Percentiles rank a stretch among this genome's conserved stretches.
Conservation (phyloP, 441 rosid species). For the Brassica hybrid region DNA sequence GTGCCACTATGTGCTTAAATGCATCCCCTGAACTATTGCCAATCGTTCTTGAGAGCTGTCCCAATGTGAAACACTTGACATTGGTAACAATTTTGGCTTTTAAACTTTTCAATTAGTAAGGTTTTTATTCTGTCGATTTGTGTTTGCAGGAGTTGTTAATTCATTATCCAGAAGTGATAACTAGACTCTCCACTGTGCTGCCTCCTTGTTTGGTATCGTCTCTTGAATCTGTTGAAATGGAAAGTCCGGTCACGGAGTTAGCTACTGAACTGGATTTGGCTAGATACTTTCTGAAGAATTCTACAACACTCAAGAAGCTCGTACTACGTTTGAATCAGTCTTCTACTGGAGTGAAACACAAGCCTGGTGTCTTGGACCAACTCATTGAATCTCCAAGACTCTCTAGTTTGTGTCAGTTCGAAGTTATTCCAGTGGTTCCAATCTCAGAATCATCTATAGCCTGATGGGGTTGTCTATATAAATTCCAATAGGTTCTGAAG, state of each 20-base stretch:
- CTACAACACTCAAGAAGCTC: background rate
- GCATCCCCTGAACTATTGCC: background rate
- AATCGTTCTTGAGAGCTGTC: slow-evolving; percentile 6
- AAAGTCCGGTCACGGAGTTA: background rate
- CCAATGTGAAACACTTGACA: background rate
- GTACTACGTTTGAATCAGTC: slow-evolving; percentile 14
- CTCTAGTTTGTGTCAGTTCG: background rate
- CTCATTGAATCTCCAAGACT: background rate
- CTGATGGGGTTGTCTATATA: background rate
- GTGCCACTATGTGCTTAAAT: background rate
- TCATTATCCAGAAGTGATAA: background rate
- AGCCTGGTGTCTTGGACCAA: slow-evolving; percentile 11
- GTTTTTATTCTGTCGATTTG: too few relatives aligned
- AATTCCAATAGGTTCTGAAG: background rate
- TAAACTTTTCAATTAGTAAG: background rate
- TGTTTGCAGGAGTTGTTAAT: background rate
- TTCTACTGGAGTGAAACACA: background rate
- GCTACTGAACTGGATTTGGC: background rate
- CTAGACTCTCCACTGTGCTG: background rate
- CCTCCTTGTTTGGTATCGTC: slow-evolving; percentile 20
- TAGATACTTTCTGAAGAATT: slow-evolving; percentile 10
- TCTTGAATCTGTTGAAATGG: slow-evolving; percentile 20
- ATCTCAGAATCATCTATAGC: background rate
- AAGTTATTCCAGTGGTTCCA: slow-evolving; percentile 9
- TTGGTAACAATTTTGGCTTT: slow-evolving; percentile 4